Percentiles rank a stretch among this genome's conserved stretches.
phyloP scores from a whole-genome alignment of 306 rosid genomes.

The Medicago truncatula region MtrunA17r5.0-ANR NC_053047.1:6500001-6500500 shows the following conservation, averaged over 20 bases:
- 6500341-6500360: conserved; percentile 46
- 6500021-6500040: conserved; percentile 59
- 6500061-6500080: conserved; percentile 63
- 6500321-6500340: conserved; percentile 84
- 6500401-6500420: conserved; percentile 40
- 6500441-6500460: conserved; percentile 77
- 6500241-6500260: conserved; percentile 65
- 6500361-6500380: conserved; percentile 65
- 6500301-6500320: conserved; percentile 61
- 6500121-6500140: conserved; percentile 65
- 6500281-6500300: conserved; percentile 73
- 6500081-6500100: conserved; percentile 81
- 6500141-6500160: conserved; percentile 84
- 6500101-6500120: conserved; percentile 57
- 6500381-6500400: conserved; percentile 63
- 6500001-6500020: conserved; percentile 55
- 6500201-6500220: conserved; percentile 42
- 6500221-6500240: conserved; percentile 58
- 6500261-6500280: conserved; percentile 89
- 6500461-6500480: conserved; percentile 84
- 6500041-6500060: conserved; percentile 36
- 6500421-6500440: conserved; percentile 57
- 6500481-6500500: conserved; percentile 77
- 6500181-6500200: conserved; percentile 79
- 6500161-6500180: conserved; percentile 77